These are phyloP conservation scores for Arthrobotrys entomopaga DNA, from an alignment of 2,329 filamentous ascomycete genomes.

Conservation along the genomic window DNA sequence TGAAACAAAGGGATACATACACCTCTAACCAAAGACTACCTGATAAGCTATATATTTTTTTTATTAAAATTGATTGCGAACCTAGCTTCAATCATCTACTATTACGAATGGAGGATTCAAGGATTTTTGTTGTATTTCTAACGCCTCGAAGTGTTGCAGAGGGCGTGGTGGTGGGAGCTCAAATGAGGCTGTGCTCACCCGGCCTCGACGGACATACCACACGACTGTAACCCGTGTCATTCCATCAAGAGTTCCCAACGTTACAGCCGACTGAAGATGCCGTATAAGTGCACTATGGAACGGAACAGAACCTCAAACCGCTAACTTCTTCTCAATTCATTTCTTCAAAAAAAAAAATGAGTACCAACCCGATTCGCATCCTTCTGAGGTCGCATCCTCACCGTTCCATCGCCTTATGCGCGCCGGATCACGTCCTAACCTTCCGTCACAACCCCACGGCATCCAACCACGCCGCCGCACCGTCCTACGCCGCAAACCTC, in stretches of 20 bases:
- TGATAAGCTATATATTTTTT: too few relatives aligned
- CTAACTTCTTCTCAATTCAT: slow-evolving; percentile 16
- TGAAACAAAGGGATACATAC: too few relatives aligned
- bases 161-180: slow-evolving; percentile 13
- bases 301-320: background rate
- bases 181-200: slow-evolving; percentile 22
- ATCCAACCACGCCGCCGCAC: slow-evolving; percentile 60
- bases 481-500: slow-evolving; percentile 59
- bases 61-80: too few relatives aligned
- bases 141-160: slow-evolving; percentile 4
- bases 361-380: slow-evolving; percentile 71
- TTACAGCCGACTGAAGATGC: slow-evolving; percentile 12
- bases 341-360: slow-evolving; percentile 51
- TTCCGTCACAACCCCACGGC: slow-evolving; percentile 79
- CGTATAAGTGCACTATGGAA: slow-evolving; percentile 35
- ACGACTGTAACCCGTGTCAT: slow-evolving; percentile 47
- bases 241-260: slow-evolving; percentile 1
- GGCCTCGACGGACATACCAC: slow-evolving; percentile 36
- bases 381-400: slow-evolving; percentile 86
- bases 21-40: too few relatives aligned
- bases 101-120: background rate
- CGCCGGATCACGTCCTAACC: slow-evolving; percentile 80
- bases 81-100: too few relatives aligned
- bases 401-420: slow-evolving; percentile 86
- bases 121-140: slow-evolving; percentile 7